Percentiles rank a stretch among this genome's conserved stretches.
Evolutionary conservation across 2,329 filamentous ascomycete species (phyloP).

Genomic region (Colletotrichum cordylinicola): DNA sequence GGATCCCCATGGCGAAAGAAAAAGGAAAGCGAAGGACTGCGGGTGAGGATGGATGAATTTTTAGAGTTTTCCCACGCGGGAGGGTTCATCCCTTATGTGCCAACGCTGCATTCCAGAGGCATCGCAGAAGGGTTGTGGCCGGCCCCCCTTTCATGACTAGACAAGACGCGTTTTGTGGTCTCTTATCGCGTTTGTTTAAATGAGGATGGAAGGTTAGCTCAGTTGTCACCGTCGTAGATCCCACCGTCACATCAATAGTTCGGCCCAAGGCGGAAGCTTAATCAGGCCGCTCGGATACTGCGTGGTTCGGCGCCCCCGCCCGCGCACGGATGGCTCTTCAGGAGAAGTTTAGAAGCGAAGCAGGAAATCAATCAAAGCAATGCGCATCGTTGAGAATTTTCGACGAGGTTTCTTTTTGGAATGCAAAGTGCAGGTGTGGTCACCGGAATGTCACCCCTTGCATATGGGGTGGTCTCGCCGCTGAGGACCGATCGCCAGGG

Average conservation of each 20-base stretch:
- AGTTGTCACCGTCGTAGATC: neutral
- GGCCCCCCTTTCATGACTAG: neutral
- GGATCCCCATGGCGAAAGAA: neutral
- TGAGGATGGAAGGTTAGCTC: neutral
- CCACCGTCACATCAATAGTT: neutral
- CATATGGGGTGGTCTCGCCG: neutral
- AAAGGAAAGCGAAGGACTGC: rapidly evolving
- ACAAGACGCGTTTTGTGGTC: neutral
- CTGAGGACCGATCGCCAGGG: neutral
- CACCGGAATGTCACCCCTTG: neutral
- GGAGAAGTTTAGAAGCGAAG: neutral
- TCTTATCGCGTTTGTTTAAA: neutral
- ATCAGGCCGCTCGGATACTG: neutral
- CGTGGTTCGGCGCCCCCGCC: neutral
- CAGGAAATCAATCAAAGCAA: neutral
- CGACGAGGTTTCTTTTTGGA: neutral
- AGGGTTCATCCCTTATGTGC: neutral
- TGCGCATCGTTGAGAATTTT: neutral
- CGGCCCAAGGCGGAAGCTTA: neutral
- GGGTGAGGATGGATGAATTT: neutral
- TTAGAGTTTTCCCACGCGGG: neutral
- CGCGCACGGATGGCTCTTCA: neutral
- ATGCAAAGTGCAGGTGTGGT: neutral
- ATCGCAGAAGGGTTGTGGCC: neutral
- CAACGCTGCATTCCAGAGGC: neutral